Base-by-base conservation (phyloP, 108 stramenopile species). In the Nannochloropsis gaditana region DNA sequence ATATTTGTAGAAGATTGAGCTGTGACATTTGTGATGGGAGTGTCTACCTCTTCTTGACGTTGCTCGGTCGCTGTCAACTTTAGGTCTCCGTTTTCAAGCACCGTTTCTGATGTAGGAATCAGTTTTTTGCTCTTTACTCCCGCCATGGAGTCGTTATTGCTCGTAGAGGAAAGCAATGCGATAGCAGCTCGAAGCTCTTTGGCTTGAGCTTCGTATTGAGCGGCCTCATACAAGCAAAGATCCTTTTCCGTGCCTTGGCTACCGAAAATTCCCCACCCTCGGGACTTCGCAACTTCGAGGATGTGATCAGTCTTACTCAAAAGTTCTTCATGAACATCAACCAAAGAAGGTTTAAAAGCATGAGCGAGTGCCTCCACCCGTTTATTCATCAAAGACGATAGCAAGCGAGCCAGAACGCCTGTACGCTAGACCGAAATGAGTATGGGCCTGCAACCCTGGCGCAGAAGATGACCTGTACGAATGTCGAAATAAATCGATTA, bases 181-280 rank as follows among this genome's bases (percentile, higher is more conserved):
- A 73, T 73, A 4, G 59, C 59, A n/a, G n/a, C 59, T 15, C 59
- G 59, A 73, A 73, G 59, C 59, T 73, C 59, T 73, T 73, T 73
- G 15, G 59, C 59, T 8, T 73, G 59, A 15, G 59, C 3, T 73
- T 73, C 59, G 8, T 73, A 73, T 73, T 73, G 59, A 3, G 59
- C 59, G 6, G 59, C 59, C n/a, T 4, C 59, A 2, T n/a, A n/a
- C 59, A 73, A 73, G n/a, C 59, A 73, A 15, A 73, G 59, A 15
- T 73, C 59, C 59, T 73, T 73, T n/a, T 73, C 59, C 19, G 15
- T 73, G 19, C 59, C 59, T 15, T n/a, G 19, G 4, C 59, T n/a
- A 73, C 59, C 19, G n/a, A 73, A 73, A 31, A 31, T 31, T 31
- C 31, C 31, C 59, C 59, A 73, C n/a, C 59, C 19, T 73, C 59